Evolutionary conservation across 192 early-diverging fungal species (phyloP), one percentile per base, ranked within the genome.

Genomic region (Phlyctochytrium planicorne): DNA sequence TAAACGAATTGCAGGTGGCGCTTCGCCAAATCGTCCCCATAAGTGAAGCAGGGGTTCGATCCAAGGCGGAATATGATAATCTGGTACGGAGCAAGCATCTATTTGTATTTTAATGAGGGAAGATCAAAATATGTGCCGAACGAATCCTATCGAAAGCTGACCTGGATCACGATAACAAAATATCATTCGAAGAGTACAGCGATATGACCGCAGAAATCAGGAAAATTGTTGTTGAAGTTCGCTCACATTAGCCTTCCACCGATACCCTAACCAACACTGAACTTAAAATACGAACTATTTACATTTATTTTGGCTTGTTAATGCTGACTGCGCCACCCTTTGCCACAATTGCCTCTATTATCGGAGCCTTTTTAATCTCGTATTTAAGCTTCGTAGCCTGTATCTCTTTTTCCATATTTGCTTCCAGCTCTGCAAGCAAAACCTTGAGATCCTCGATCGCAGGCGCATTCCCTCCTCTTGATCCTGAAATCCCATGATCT

Each of bases 151-250:
- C 66, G 1, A 63, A 34, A 30, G 75, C 78, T 1, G 78, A 79
- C 65, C 30, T 53, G n/a, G 63, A 79, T 53, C 62, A 77, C 29
- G 70, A 76, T 34, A 27, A 33, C 12, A 60, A 33, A 33, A 78
- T 82, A 29, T 72, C 57, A 34, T 71, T 70, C 34, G 60, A 78
- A 14, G 81, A 82, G 33, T 82, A 79, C 56, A 62, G 67, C 20
- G 59, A 59, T 23, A 67, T 80, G 69, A 68, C 71, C 2, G 64
- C 77, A 66, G 80, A 82, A 66, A 59, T 82, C 2, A 72, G 71
- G 33, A 62, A 61, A 31, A 82, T 82, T 56, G 72, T 72, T 59
- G 73, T 68, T 20, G 80, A 82, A 57, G 40, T 50, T 50, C n/a
- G n/a, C n/a, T n/a, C n/a, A n/a, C n/a, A n/a, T n/a, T n/a, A n/a